Conservation (phyloP, 2,329 filamentous ascomycete species). For the Tolypocladium inflatum region DNA sequence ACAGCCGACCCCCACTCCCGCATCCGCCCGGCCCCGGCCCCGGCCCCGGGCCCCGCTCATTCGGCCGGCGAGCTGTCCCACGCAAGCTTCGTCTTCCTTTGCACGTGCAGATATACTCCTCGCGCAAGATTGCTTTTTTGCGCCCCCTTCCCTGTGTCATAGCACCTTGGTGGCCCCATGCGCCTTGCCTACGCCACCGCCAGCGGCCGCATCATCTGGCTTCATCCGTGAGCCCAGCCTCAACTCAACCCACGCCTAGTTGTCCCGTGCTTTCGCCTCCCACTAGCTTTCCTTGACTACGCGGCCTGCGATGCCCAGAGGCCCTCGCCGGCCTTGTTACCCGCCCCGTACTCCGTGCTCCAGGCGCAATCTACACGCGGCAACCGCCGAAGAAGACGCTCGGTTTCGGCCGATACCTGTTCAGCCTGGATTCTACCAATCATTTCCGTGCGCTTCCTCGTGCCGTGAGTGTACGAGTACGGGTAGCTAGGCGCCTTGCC, state of each 20-base stretch:
- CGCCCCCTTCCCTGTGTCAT: background rate
- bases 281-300: no score
- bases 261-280: no score
- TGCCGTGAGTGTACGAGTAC: no score
- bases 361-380: background rate
- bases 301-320: no score
- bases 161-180: background rate
- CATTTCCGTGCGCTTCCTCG: background rate
- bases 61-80: background rate
- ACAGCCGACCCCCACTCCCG: background rate
- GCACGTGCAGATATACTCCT: background rate
- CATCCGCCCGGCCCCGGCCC: background rate
- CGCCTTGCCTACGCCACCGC: no score
- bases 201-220: no score
- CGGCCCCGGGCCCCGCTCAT: background rate
- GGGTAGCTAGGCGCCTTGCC: background rate
- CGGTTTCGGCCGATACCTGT: no score
- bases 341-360: no score
- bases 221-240: no score
- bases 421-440: background rate
- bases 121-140: no score
- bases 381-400: background rate
- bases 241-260: no score
- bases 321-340: no score
- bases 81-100: background rate